Evolutionary conservation across 2,329 filamentous ascomycete genomes (phyloP), one percentile per base, ranked within the genome.

Genomic region (Trichoderma citrinoviride): DNA sequence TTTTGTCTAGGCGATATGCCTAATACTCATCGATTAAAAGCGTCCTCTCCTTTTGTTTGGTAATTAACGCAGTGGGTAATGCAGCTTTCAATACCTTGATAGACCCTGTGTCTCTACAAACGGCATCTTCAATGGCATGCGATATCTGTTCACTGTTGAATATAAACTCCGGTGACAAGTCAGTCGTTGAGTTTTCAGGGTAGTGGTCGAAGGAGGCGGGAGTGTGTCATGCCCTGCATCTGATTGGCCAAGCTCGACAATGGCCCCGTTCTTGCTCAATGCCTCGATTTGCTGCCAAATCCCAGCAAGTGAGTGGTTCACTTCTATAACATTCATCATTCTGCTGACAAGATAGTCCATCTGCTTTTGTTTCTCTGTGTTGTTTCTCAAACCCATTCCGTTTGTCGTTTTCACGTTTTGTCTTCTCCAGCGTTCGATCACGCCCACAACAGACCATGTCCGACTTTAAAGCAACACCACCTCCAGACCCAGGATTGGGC

Each of bases 151-250:
- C n/a, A n/a, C n/a, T n/a, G n/a, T n/a, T n/a, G n/a, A n/a, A n/a
- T n/a, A n/a, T n/a, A n/a, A n/a, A n/a, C n/a, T n/a, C n/a, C n/a
- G n/a, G n/a, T n/a, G n/a, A n/a, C n/a, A n/a, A 37, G 12, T 37
- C 33, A 14, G 33, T 37, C 12, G 21, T 46, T 33, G 3, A 12
- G 10, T 27, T 27, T 25, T 23, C 21, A 54, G 4, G 14, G 25
- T 44, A 23, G 19, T 1, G 25, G 10, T 14, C 1, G 21, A 43
- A n/a, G 37, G 2, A 3, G 6, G n/a, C 25, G 64, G 64, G 64
- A 65, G 64, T 65, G 64, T 65, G 64, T 65, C 64, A 65, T 47
- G 58, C 27, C 64, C 50, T 21, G 3, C 53, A 7, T 55, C 8
- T 55, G 14, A 66, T 66, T 65, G 64, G 64, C 19, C 23, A 23